Evolutionary conservation across 192 early-diverging fungal genomes (phyloP), one percentile per base, ranked within the genome.

Genomic region (Rhizophagus prolifer): DNA sequence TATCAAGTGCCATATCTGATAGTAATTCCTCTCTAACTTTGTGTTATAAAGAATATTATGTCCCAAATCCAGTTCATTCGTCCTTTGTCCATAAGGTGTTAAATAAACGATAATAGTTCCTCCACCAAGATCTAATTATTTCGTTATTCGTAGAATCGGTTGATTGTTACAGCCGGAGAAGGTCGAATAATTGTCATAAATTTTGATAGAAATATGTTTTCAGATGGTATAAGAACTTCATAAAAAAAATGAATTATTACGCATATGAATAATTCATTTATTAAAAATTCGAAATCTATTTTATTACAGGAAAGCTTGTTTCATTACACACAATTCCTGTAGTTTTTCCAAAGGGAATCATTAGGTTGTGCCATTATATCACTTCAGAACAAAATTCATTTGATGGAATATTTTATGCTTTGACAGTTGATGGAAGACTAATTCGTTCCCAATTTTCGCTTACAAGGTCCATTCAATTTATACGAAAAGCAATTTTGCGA

Each of bases 31-130:
- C 41, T 8, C 23, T 23, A 8, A 58, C 23, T 14, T 30, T 66
- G 9, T 19, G 30, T n/a, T 76, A 50, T 54, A 76, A 54, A 65
- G 74, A 76, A 28, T 76, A 66, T 30, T 50, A 66, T 65, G 74
- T 76, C 65, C 26, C 74, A 13, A 23, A 30, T 13, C 74, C 74
- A 38, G 63, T 76, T 3, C 58, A 65, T 66, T 76, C 74, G 7
- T 76, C 74, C 12, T 16, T 66, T 54, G 13, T 65, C 8, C 54
- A 38, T 34, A 76, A 47, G 63, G 74, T 76, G 23, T 5, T n/a
- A n/a, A n/a, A n/a, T n/a, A n/a, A n/a, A n/a, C n/a, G n/a, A n/a
- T n/a, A n/a, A n/a, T n/a, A n/a, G n/a, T n/a, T n/a, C n/a, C n/a
- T n/a, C n/a, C n/a, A n/a, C n/a, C n/a, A 38, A 44, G 21, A 9